Evolutionary conservation across 2,329 filamentous ascomycete genomes (phyloP), one percentile per base, ranked within the genome.

Genomic region (Sporothrix mexicana): DNA sequence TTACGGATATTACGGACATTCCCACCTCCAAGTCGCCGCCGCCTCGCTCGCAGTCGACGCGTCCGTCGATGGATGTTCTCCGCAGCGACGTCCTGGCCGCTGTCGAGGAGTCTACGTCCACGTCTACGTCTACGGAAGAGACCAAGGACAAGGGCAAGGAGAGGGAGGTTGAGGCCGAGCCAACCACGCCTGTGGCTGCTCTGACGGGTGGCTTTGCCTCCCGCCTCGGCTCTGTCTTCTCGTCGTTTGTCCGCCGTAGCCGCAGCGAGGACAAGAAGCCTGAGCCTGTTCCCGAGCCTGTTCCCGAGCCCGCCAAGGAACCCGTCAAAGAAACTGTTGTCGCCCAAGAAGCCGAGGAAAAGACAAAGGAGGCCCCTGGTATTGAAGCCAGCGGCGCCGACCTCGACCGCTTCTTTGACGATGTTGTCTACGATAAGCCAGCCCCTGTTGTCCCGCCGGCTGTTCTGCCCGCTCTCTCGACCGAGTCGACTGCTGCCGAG

Each of bases 401-500:
- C n/a, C 70, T 72, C 25, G 62, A 72, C 62, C 70, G 70, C 51
- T 68, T 72, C 53, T 69, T 72, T 51, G 70, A 72, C 23, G 70
- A 72, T 17, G 47, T 36, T 8, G 20, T 61, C 20, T 72, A 72
- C 51, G 61, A 72, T 7, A 23, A 25, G 7, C 69, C 55, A 2
- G 41, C 25, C 1, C 15, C n/a, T 17, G 9, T n/a, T 1, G 20
- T 17, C 2, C 20, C 51, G 3, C 51, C 67, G 15, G n/a, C 49
- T n/a, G 62, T 25, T 7, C 45, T 53, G 9, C n/a, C 64, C 9
- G 64, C 36, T 25, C 20, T 66, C 3, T 66, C 61, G 9, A 15
- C 61, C 1, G 61, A 66, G 30, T 47, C 61, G 61, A 66, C 61
- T 10, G 23, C 25, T 6, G 45, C 45, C 45, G 47, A 68, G 45